A percentile compares a stretch with the other conserved stretches of the same genome.
phyloP scores from a whole-genome alignment of 1,284 basidiomycete species.

The Meira miltonrushii region DNA sequence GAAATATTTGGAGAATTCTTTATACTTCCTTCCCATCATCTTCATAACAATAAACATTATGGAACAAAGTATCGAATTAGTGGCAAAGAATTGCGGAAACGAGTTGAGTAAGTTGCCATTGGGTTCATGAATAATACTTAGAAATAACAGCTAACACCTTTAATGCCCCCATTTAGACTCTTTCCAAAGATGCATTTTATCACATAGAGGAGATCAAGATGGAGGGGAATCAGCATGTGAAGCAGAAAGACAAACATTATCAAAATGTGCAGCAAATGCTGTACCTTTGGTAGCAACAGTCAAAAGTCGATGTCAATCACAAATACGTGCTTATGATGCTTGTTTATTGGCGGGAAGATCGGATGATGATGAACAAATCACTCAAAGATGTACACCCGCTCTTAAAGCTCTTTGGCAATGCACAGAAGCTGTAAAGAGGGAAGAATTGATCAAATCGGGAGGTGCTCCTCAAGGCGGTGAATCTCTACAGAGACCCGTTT shows the following conservation, averaged over 20 bases:
- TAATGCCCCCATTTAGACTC: constrained; percentile 7
- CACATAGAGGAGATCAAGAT: constrained; percentile 29
- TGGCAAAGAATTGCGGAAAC: constrained; percentile 12
- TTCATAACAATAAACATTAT: no score
- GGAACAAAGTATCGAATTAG: constrained; percentile 17
- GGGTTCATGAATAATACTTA: not conserved
- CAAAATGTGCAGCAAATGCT: constrained; percentile 38
- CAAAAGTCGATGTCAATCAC: constrained; percentile 34
- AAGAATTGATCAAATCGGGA: constrained; percentile 17
- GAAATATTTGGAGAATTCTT: not conserved
- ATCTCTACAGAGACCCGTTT: not conserved
- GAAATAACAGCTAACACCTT: not conserved
- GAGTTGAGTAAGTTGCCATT: constrained; percentile 14
- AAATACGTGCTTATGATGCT: constrained; percentile 41
- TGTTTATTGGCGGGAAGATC: constrained; percentile 30
- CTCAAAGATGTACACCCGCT: constrained; percentile 35
- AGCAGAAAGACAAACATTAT: constrained; percentile 28
- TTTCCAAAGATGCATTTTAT: constrained; percentile 46
- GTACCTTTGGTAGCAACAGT: constrained; percentile 42
- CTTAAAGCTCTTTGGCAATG: constrained; percentile 39
- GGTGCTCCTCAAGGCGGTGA: constrained; percentile 1
- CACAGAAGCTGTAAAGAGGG: constrained; percentile 41
- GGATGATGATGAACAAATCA: constrained; percentile 34
- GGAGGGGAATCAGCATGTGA: constrained; percentile 35
- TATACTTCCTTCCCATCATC: not conserved